Percentiles rank a stretch among this genome's conserved stretches.
phyloP scores from a whole-genome alignment of 2,329 filamentous ascomycete genomes.

The Leptographium radiaticola region DNA sequence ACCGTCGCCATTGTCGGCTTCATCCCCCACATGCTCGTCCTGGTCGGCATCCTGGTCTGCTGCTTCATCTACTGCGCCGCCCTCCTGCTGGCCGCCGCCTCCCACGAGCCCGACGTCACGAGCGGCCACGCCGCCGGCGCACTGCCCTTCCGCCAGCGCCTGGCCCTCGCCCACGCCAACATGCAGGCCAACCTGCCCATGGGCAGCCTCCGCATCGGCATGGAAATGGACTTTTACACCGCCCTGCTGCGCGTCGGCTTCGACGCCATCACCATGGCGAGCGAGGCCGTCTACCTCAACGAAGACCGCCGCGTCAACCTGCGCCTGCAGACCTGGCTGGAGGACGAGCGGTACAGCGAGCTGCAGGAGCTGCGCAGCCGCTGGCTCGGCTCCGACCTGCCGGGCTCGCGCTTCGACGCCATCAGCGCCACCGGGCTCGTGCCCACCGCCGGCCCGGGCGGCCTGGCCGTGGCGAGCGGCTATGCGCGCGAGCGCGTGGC shows the following conservation, averaged over 20 bases:
- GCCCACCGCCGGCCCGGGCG: slow-evolving; percentile 35
- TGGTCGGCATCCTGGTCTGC: slow-evolving; percentile 67
- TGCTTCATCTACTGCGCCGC: slow-evolving; percentile 65
- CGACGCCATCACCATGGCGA: slow-evolving; percentile 78
- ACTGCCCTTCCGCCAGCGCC: slow-evolving; percentile 42
- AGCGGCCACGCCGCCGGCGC: neutral
- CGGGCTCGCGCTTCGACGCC: slow-evolving; percentile 36
- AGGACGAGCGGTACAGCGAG: slow-evolving; percentile 72
- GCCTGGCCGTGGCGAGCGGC: slow-evolving; percentile 31
- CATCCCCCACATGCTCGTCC: slow-evolving; percentile 80
- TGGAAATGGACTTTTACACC: slow-evolving; percentile 93
- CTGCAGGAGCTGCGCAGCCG: slow-evolving; percentile 48
- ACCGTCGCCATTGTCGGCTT: slow-evolving; percentile 93
- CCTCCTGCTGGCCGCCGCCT: slow-evolving; percentile 57
- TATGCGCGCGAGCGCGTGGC: slow-evolving; percentile 60
- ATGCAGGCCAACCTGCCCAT: slow-evolving; percentile 86
- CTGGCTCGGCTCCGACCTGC: slow-evolving; percentile 32
- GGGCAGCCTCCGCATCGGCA: slow-evolving; percentile 64
- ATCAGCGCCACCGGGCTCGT: slow-evolving; percentile 42
- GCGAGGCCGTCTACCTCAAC: slow-evolving; percentile 89
- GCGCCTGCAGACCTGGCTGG: slow-evolving; percentile 74
- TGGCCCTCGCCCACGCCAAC: slow-evolving; percentile 65
- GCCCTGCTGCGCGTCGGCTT: slow-evolving; percentile 79
- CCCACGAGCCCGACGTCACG: slow-evolving; percentile 11
- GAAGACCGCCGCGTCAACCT: slow-evolving; percentile 67